These are phyloP conservation scores for Hortaea werneckii DNA, from an alignment of 2,329 filamentous ascomycete species.

Conservation along the genomic window DNA sequence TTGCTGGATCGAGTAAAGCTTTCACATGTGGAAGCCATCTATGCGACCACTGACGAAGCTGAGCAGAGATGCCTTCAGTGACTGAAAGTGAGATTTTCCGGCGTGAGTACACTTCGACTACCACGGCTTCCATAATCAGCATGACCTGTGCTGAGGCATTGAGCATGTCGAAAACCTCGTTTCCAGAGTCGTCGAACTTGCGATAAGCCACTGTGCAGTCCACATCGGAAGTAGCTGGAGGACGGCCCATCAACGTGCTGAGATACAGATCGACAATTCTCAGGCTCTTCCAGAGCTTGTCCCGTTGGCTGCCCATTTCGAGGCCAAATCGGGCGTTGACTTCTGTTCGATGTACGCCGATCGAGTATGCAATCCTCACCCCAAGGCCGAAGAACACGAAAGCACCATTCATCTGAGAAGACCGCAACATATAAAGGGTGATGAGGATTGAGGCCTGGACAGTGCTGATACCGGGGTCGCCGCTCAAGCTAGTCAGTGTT, in stretches of 20 bases:
- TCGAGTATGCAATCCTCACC: slow-evolving; percentile 42
- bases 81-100: slow-evolving; percentile 32
- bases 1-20: slow-evolving; percentile 9
- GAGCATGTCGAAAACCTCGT: slow-evolving; percentile 22
- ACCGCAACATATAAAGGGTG: slow-evolving; percentile 43
- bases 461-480: slow-evolving; percentile 40
- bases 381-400: slow-evolving; percentile 44
- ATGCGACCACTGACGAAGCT: slow-evolving; percentile 32
- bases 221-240: slow-evolving; percentile 43
- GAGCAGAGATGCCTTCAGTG: slow-evolving; percentile 31
- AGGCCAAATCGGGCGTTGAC: slow-evolving; percentile 41
- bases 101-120: slow-evolving; percentile 37
- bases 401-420: slow-evolving; percentile 43
- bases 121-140: slow-evolving; percentile 38
- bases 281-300: slow-evolving; percentile 44
- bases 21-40: slow-evolving; percentile 24
- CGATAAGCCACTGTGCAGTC: slow-evolving; percentile 35
- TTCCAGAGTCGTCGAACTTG: slow-evolving; percentile 3
- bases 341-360: slow-evolving; percentile 43
- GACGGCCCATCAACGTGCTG: slow-evolving; percentile 42
- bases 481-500: slow-evolving; percentile 37
- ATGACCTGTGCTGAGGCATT: slow-evolving; percentile 36
- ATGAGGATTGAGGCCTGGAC: slow-evolving; percentile 43
- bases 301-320: slow-evolving; percentile 28
- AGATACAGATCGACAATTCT: slow-evolving; percentile 43